These are phyloP conservation scores for Ogataea populi-albae DNA, from an alignment of 805 yeast genomes.

Conservation along the genomic window DNA sequence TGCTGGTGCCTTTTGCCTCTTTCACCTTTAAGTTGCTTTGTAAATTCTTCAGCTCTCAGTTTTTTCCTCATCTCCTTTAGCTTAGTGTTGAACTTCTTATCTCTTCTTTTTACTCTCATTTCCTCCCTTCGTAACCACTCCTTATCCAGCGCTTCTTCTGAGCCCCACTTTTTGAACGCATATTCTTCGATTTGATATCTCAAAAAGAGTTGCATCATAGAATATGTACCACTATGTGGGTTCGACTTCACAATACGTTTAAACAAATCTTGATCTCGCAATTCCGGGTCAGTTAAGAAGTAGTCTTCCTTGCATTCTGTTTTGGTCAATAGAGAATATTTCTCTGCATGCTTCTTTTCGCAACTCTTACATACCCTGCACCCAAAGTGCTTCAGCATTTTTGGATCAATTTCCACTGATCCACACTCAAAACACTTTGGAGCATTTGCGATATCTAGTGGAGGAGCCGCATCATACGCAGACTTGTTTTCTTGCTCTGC, in stretches of 20 bases:
- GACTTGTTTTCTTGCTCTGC: constrained; percentile 43
- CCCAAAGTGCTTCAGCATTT: constrained; percentile 64
- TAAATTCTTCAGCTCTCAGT: constrained; percentile 88
- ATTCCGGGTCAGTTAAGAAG: constrained; percentile 88
- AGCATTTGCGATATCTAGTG: constrained; percentile 66
- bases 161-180: constrained; percentile 94
- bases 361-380: constrained; percentile 80
- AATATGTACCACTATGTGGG: constrained; percentile 86
- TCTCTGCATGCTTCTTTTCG: constrained; percentile 71
- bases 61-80: constrained; percentile 84
- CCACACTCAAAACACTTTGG: constrained; percentile 84
- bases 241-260: constrained; percentile 85
- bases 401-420: constrained; percentile 75
- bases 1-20: constrained; percentile 63
- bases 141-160: constrained; percentile 80
- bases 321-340: constrained; percentile 86
- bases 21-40: constrained; percentile 63
- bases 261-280: constrained; percentile 64
- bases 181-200: constrained; percentile 91
- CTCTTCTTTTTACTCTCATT: constrained; percentile 67
- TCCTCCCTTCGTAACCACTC: constrained; percentile 88
- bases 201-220: constrained; percentile 88
- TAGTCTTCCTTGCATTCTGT: constrained; percentile 95
- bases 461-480: constrained; percentile 62
- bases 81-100: constrained; percentile 73